Evolutionary conservation across 2,329 filamentous ascomycete species (phyloP), one percentile per base, ranked within the genome.

Genomic region (Annulohypoxylon truncatum): DNA sequence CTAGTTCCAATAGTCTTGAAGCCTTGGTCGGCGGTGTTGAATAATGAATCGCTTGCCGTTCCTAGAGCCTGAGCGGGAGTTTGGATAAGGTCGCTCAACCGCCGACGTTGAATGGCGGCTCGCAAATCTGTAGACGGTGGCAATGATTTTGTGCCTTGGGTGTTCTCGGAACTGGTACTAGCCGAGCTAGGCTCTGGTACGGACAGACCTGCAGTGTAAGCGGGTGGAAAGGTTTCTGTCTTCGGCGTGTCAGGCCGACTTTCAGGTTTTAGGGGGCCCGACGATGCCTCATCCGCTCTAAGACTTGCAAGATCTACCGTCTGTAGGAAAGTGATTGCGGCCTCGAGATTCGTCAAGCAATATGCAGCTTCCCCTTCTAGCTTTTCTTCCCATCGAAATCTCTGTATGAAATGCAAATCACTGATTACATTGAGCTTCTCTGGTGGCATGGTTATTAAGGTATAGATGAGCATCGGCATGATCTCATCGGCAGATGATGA

Each of bases 401-500:
- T 85, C 76, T 98, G 94, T 71, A 98, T 94, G 77, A 98, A 99
- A 72, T 92, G 89, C n/a, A 96, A 83, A 77, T 99, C 96, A 82
- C 95, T 98, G 75, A 97, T 93, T 59, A 94, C 91, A 77, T 94
- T 92, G 50, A 98, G 90, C 31, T 90, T 88, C 78, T 96, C 92
- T 0, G 94, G 92, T 0, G 93, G 91, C 46, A 94, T 90, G 2
- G 94, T 97, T 76, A 99, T 96, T 65, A 99, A 86, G 0, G 94
- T 93, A 81, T 97, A 99, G 67, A 99, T 99, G 68, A 99, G 85
- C 78, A 97, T 97, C 0, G 96, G 96, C 77, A 99, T 89, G 58
- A 99, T 96, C 79, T 98, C 96, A 76, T 99, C 96, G 2, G 96
- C 96, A 0, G 96, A 98, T 0, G 96, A 97, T 0, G 94, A 89